A percentile compares a stretch with the other conserved stretches of the same genome.
phyloP scores from a whole-genome alignment of 805 yeast genomes.

The Starmerella roubikii region DNA sequence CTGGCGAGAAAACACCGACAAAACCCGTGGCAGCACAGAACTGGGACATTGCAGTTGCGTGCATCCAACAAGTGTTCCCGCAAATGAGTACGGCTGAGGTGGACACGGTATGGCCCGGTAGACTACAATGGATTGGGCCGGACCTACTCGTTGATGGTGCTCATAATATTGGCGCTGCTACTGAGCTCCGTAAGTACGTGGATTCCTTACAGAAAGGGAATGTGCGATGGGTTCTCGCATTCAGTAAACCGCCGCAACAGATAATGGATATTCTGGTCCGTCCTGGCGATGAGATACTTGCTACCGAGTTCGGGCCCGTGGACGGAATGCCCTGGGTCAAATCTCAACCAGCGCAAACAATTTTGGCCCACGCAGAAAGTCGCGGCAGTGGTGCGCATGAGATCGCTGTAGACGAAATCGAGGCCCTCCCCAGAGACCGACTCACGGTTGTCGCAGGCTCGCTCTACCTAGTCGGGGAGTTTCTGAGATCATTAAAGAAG shows the following conservation, averaged over 20 bases:
- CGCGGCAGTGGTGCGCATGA: not conserved
- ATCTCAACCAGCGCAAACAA: conserved; percentile 30
- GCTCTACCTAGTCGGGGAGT: conserved; percentile 49
- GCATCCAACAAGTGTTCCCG: not conserved
- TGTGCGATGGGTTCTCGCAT: conserved; percentile 54
- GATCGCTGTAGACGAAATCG: not conserved
- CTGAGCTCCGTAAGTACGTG: conserved; percentile 49
- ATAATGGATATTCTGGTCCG: conserved; percentile 40
- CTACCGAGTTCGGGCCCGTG: conserved; percentile 53
- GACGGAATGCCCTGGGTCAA: conserved; percentile 92
- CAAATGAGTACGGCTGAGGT: conserved; percentile 39
- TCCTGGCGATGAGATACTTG: conserved; percentile 42
- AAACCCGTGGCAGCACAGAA: conserved; percentile 2
- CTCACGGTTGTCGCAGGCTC: conserved; percentile 53
- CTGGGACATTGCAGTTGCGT: conserved; percentile 6
- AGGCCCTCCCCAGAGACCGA: conserved; percentile 13
- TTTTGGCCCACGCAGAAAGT: conserved; percentile 16
- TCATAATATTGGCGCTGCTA: conserved; percentile 76
- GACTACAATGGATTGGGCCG: conserved; percentile 44
- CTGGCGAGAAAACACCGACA: not conserved
- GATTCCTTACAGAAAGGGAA: conserved; percentile 23
- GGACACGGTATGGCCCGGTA: conserved; percentile 68
- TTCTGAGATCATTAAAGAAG: not conserved
- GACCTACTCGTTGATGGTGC: conserved; percentile 72
- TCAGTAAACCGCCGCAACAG: conserved; percentile 50